These are phyloP conservation scores for Graphiopsis chlorocephala DNA, from an alignment of 2,329 filamentous ascomycete species.

Conservation along the genomic window DNA sequence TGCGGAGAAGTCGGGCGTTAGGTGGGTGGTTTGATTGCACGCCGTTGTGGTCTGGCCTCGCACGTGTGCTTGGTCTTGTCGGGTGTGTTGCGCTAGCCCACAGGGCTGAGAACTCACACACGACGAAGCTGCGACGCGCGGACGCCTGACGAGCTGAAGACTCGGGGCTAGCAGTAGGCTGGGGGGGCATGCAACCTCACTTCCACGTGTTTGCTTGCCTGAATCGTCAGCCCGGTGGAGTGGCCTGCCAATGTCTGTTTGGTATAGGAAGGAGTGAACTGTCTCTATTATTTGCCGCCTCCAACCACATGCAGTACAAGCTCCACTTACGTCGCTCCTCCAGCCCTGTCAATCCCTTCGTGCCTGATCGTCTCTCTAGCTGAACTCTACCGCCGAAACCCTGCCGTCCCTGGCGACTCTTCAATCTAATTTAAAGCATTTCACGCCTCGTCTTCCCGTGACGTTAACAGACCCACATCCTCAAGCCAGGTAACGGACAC, in stretches of 20 bases:
- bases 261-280: background rate
- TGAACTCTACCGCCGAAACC: background rate
- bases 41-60: constrained; percentile 6
- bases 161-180: background rate
- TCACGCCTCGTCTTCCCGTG: background rate
- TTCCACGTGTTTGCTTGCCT: background rate
- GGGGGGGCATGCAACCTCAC: background rate
- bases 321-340: background rate
- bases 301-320: background rate
- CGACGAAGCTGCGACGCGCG: background rate
- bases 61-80: background rate
- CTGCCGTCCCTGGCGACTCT: background rate
- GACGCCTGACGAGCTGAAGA: constrained; percentile 1
- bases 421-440: background rate
- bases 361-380: constrained; percentile 1
- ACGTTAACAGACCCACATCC: background rate
- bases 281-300: background rate
- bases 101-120: constrained; percentile 3
- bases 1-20: background rate
- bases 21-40: constrained; percentile 1
- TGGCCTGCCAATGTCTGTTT: background rate
- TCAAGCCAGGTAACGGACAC: background rate
- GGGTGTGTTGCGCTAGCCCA: background rate
- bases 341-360: background rate
- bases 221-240: background rate